phyloP scores from a whole-genome alignment of 73 alveolate species.

The Uronychia setigera region DNA sequence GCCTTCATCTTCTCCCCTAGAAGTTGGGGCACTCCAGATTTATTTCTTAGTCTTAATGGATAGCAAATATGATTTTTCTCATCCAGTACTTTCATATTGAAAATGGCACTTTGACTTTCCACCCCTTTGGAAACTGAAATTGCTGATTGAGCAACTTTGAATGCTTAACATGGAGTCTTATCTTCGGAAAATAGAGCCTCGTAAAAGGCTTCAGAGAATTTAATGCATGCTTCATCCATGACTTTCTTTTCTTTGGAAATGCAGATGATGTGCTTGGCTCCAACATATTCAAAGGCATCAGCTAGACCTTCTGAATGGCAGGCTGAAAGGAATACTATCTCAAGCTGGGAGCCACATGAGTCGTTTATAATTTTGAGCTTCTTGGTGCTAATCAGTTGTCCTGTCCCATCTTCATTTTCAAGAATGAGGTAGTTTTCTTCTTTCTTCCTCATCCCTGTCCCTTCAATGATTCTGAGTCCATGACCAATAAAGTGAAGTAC shows the following conservation, averaged over 20 bases:
- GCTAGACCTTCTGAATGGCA: slow-evolving; percentile 32
- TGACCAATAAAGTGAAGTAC: slow-evolving; percentile 38
- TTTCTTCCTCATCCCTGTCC: slow-evolving; percentile 5
- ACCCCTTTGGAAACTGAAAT: slow-evolving; percentile 12
- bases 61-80: slow-evolving; percentile 19
- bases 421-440: slow-evolving; percentile 27
- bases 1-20: not conserved
- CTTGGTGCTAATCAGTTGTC: slow-evolving; percentile 15
- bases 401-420: slow-evolving; percentile 46
- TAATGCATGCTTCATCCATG: slow-evolving; percentile 44
- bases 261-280: slow-evolving; percentile 46
- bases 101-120: slow-evolving; percentile 24
- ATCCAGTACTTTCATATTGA: slow-evolving; percentile 5
- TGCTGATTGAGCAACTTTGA: slow-evolving; percentile 25
- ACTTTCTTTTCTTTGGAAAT: slow-evolving; percentile 25
- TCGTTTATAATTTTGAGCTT: slow-evolving; percentile 22
- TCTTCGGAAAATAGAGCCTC: slow-evolving; percentile 6
- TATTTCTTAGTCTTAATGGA: not conserved
- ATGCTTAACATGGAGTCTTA: slow-evolving; percentile 41
- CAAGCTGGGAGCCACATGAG: slow-evolving; percentile 17
- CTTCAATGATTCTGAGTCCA: slow-evolving; percentile 5
- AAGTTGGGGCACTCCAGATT: not conserved
- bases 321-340: slow-evolving; percentile 23
- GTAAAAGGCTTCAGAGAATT: slow-evolving; percentile 14
- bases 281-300: slow-evolving; percentile 10